Evolutionary conservation across 495 filamentous ascomycete genomes (phyloP), one percentile per base, ranked within the genome.

Genomic region (Aspergillus saccharolyticus): DNA sequence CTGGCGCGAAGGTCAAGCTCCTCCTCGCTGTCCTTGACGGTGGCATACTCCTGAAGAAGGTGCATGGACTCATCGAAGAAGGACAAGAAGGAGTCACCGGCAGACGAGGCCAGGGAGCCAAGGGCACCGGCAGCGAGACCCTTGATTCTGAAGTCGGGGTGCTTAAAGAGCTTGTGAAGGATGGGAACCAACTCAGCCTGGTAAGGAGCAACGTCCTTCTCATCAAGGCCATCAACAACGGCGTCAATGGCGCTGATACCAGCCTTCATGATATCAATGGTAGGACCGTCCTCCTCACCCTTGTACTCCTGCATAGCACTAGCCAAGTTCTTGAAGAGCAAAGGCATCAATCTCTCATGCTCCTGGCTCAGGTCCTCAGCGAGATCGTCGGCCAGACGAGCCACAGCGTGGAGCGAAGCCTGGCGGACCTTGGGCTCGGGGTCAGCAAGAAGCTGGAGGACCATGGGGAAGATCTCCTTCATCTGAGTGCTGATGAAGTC

Each of bases 401-500:
- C 89, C 52, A 97, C 85, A 20, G 89, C 86, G 59, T 96, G 85
- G 49, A 98, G 74, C 30, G 94, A 86, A 42, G 91, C 88, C 67
- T 91, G 87, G 45, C 94, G 83, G 52, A 98, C 94, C 66, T 85
- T 85, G 60, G 83, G 74, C 52, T 90, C 90, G 4, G 80, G 78
- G 63, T 98, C 94, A 62, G 88, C 86, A 18, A 98, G 82, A 8
- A 98, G 83, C 66, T 85, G 85, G 45, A 97, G 78, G 55, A 97
- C 85, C 55, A 89, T 79, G 42, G 94, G 95, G 72, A 97, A 86
- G 66, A 96, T 87, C 59, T 86, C 83, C 66, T 85, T 79, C 65
- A 96, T 81, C 77, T 97, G 91, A 9, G 90, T 94, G 58, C 86
- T 88, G 63, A 97, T 87, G 74, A 97, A 97, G 64, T 97, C 94